A percentile compares a stretch with the other conserved stretches of the same genome.
Conservation (phyloP, 805 yeast genomes). For the Starmerella roubikii region DNA sequence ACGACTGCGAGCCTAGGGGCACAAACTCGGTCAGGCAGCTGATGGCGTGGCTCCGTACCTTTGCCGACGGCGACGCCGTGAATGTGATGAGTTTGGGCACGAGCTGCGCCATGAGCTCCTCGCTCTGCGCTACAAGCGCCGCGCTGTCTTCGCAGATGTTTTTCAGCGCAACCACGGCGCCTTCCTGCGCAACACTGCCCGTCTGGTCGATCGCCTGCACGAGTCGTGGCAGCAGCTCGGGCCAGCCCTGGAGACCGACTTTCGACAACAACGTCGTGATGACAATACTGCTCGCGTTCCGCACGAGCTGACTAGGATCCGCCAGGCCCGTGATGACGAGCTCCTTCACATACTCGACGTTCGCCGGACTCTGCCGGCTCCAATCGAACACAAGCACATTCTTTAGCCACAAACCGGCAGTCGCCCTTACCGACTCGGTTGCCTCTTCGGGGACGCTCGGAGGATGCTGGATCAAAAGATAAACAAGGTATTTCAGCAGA, state of each 20-base stretch:
- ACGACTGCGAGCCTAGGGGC: conserved; percentile 51
- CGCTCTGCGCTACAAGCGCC: conserved; percentile 46
- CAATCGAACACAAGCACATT: conserved; percentile 42
- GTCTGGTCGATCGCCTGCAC: conserved; percentile 44
- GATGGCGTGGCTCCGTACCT: conserved; percentile 48
- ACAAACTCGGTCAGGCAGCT: conserved; percentile 67
- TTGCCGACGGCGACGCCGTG: conserved; percentile 26
- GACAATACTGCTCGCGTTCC: conserved; percentile 84
- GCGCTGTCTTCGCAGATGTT: conserved; percentile 87
- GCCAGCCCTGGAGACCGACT: conserved; percentile 62
- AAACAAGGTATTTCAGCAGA: conserved; percentile 65
- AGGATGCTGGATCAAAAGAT: conserved; percentile 46
- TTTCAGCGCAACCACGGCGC: conserved; percentile 67
- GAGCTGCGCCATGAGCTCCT: conserved; percentile 41
- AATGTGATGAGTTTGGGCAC: conserved; percentile 51
- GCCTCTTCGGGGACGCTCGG: conserved; percentile 33
- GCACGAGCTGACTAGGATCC: conserved; percentile 44
- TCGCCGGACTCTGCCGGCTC: conserved; percentile 25
- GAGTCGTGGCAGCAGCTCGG: conserved; percentile 54
- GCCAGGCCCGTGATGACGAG: conserved; percentile 36
- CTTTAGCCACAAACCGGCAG: conserved; percentile 78
- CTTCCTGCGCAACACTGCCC: conserved; percentile 38
- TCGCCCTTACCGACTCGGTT: conserved; percentile 43
- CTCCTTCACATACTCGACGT: conserved; percentile 35
- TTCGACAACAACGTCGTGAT: conserved; percentile 65